Base-by-base conservation (phyloP, 306 rosid genomes). In the Cicer chorassanicum region DNA sequence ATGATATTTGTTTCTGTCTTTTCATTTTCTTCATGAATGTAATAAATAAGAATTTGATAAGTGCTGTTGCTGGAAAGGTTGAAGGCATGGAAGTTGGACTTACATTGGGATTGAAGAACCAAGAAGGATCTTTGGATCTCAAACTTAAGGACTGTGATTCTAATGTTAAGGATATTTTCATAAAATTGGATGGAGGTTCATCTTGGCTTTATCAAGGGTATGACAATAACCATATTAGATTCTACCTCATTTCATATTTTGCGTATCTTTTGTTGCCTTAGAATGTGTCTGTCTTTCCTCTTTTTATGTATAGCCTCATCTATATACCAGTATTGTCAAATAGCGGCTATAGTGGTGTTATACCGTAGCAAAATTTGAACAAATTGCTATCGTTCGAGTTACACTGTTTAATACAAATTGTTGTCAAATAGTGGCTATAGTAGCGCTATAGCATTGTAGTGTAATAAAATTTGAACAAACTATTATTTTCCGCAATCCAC, bases 121-220 rank as follows among this genome's bases (percentile, higher is more conserved):
- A 85, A 51, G 84, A 90, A 75, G 98, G 97, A 73, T 88, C 92
- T 40, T 74, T 88, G 83, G 86, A 87, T 79, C 87, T 91, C 75
- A 78, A 85, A 66, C 90, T 91, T 39, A 45, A 70, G 82, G 88
- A 87, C 29, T 83, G 88, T 74, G 85, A 90, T 50, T 90, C 94
- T 80, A 51, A 76, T 59, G 91, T 94, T 63, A 70, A 87, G 68
- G 89, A 87, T 21, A 91, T 94, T 70, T 87, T 89, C 77, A 88
- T 91, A 77, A 86, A 83, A 72, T 78, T 94, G 82, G 97, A 91
- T 76, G 97, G 95, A 65, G 98, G 98, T 83, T 90, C 97, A 59
- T 94, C 98, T 61, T 91, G 97, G 97, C 90, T 91, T 79, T 93
- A 93, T 85, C 98, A 91, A 89, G 97, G 98, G 98, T 93, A 91